phyloP scores from a whole-genome alignment of 169 alveolate genomes.

The Plasmodium malariae region DNA sequence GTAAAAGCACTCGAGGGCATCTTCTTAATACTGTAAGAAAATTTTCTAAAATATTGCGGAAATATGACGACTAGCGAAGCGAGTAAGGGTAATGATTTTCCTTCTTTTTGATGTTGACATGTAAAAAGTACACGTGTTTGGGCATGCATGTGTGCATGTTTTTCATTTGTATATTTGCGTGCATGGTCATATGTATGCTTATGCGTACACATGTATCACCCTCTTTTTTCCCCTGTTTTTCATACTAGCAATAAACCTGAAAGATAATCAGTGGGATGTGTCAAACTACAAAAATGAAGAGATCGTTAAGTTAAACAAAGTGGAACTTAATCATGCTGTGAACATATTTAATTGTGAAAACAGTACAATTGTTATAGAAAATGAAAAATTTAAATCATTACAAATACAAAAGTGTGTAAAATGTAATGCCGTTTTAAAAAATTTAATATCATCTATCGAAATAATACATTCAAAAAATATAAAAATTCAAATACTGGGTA shows the following conservation, averaged over 20 bases:
- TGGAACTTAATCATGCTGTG: constrained; percentile 46
- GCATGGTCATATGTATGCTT: neutral
- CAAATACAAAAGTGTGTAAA: constrained; percentile 62
- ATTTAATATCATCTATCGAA: constrained; percentile 80
- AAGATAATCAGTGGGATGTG: constrained; percentile 72
- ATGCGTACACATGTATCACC: neutral
- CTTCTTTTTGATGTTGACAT: neutral
- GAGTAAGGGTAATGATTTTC: neutral
- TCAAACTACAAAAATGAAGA: constrained; percentile 40
- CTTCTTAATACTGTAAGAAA: no score
- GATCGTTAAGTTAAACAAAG: constrained; percentile 28
- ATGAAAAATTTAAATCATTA: constrained; percentile 55
- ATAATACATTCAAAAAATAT: constrained; percentile 78
- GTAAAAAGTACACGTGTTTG: neutral
- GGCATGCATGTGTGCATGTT: neutral
- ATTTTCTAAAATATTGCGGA: no score
- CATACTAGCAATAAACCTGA: neutral
- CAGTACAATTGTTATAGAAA: constrained; percentile 34
- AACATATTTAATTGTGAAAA: constrained; percentile 63
- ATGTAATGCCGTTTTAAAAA: constrained; percentile 61
- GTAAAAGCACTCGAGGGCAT: no score
- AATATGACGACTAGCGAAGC: neutral
- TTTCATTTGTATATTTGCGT: neutral
- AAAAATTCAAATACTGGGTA: constrained; percentile 79
- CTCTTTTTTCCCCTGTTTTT: neutral